phyloP scores from a whole-genome alignment of 2,329 filamentous ascomycete genomes.

The Epichloe coenophiala region DNA sequence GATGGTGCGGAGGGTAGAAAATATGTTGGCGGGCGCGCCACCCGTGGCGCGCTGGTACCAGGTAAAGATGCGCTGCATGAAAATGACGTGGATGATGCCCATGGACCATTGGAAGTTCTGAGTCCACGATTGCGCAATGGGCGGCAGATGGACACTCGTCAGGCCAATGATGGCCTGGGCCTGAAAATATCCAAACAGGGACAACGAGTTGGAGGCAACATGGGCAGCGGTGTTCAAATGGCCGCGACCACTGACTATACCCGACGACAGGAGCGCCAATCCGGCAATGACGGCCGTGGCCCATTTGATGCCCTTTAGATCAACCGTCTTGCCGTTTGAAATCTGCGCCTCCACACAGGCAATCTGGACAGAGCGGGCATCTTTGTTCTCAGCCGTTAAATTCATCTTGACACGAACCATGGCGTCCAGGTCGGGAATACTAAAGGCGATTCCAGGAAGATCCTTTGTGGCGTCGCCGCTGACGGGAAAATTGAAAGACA shows the following conservation, averaged over 20 bases:
- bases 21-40: slow-evolving; percentile 66
- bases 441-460: slow-evolving; percentile 75
- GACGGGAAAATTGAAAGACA: slow-evolving; percentile 54
- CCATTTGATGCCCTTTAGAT: slow-evolving; percentile 80
- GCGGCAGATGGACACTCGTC: slow-evolving; percentile 65
- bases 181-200: slow-evolving; percentile 87
- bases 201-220: slow-evolving; percentile 80
- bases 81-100: slow-evolving; percentile 75
- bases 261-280: slow-evolving; percentile 68
- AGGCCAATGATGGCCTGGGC: slow-evolving; percentile 82
- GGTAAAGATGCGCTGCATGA: slow-evolving; percentile 74
- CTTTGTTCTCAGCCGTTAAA: slow-evolving; percentile 37
- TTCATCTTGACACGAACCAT: slow-evolving; percentile 71
- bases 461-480: slow-evolving; percentile 38
- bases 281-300: slow-evolving; percentile 75
- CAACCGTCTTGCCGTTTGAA: slow-evolving; percentile 83
- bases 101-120: slow-evolving; percentile 97
- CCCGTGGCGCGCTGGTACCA: slow-evolving; percentile 93
- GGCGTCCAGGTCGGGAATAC: slow-evolving; percentile 80
- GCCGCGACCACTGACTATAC: slow-evolving; percentile 77
- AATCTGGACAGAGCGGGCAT: slow-evolving; percentile 31
- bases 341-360: slow-evolving; percentile 78
- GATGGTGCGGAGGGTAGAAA: slow-evolving; percentile 56
- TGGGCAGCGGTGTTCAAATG: slow-evolving; percentile 90
- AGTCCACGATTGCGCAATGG: slow-evolving; percentile 81